Evolutionary conservation across 2,329 filamentous ascomycete genomes (phyloP), one percentile per base, ranked within the genome.

Genomic region (Scytalidium sp.): DNA sequence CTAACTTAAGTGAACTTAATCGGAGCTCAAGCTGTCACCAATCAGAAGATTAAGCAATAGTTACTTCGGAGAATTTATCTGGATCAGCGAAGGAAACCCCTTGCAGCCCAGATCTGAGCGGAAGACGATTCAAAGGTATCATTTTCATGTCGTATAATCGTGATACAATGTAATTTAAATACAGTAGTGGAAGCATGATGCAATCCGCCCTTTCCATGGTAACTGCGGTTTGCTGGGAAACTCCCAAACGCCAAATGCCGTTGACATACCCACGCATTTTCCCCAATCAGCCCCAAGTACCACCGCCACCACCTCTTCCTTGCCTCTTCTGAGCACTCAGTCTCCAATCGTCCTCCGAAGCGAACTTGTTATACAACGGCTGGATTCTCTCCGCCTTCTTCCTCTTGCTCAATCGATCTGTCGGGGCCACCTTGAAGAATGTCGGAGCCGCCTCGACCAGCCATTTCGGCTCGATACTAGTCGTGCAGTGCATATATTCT

Each of bases 401-500:
- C 63, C 94, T 76, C 79, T 96, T 97, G 56, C 87, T 93, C 62
- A 99, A 70, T 49, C 83, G 78, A 65, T 97, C 90, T 29, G 87
- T 93, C 1, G 89, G 85, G 17, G 94, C 93, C 3, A 97, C 90
- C 79, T 96, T 96, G 83, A 97, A 99, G 75, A 97, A 99, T 0
- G 91, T 97, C 9, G 95, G 94, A n/a, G 95, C 94, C 11, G 92
- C 93, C 62, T 97, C 92, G 1, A 97, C 91, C 19, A 99, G 80
- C 84, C 84, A 87, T 64, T 96, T 96, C 8, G 94, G 93, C 71
- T 99, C 94, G 62, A 99, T 97, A 3, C 82, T 81, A 3, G 90
- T 96, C 13, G 91, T 94, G 65, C 83, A 89, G 64, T 96, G 92
- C 94, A 99, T 97, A 70, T 97, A 99, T 72, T 99, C 94, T 73